Evolutionary conservation across 1,284 basidiomycete genomes (phyloP), one percentile per base, ranked within the genome.

Genomic region (Rhodotorula glutinis): DNA sequence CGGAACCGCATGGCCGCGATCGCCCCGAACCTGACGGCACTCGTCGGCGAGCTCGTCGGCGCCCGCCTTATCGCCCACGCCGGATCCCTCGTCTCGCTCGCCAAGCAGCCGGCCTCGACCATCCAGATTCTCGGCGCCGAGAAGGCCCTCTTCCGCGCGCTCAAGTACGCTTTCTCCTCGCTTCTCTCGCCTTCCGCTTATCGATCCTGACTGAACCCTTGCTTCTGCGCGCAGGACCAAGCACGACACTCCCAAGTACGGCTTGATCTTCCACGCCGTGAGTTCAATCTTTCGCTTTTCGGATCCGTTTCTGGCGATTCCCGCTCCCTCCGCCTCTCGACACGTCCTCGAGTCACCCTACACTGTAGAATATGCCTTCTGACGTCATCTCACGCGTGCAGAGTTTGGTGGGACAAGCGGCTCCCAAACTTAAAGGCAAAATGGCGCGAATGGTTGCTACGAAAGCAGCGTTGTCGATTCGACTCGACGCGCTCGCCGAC

Each of bases 371-470:
- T 38, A 38, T 11, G 33, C 33, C 7, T 38, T 38, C 33, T 38
- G 33, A 38, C 33, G 33, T 5, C 33, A 38, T 38, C 33, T 38
- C 33, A 38, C 33, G 33, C 43, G 16, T 29, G 41, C 43, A 10
- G 4, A 2, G 11, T 25, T n/a, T 19, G 19, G 21, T 33, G 21
- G 4, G 14, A 53, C 4, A 14, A 25, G 29, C 96, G 62, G 92
- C 95, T 58, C 92, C 93, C 74, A 97, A 97, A 82, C 85, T 97
- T 73, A 98, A 98, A 85, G 96, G 95, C 77, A 98, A 98, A 88
- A 98, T 98, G 95, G 96, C 96, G 19, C 90, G 96, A 75, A 98
- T 98, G 95, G 92, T 98, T 40, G 93, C 95, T 47, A 98, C 95
- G 69, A 97, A 97, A 83, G 88, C 95, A 7, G 91, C 95, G 1